Percentiles rank a stretch among this genome's conserved stretches.
Evolutionary conservation across 2,329 filamentous ascomycete genomes (phyloP).

Genomic region (Ilyonectria mors-panacis): DNA sequence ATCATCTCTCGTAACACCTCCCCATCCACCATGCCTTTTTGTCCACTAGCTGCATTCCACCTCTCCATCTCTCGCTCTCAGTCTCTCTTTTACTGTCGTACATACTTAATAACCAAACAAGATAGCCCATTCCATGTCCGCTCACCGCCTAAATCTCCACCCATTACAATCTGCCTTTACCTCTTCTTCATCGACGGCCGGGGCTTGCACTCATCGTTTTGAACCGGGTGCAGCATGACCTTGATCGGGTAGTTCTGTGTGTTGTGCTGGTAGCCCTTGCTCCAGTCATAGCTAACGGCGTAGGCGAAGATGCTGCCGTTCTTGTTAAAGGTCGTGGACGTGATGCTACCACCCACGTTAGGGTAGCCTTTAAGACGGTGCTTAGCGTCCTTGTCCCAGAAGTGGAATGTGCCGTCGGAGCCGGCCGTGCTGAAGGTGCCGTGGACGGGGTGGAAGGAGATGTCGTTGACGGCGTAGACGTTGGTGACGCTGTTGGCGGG

Average conservation of each 20-base stretch:
- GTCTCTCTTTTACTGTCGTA: slow-evolving; percentile 31
- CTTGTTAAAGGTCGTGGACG: slow-evolving; percentile 91
- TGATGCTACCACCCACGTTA: slow-evolving; percentile 87
- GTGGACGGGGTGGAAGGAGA: slow-evolving; percentile 96
- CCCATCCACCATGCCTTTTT: slow-evolving; percentile 31
- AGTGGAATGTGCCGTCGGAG: slow-evolving; percentile 95
- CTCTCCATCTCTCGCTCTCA: slow-evolving; percentile 19
- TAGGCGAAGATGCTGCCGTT: slow-evolving; percentile 89
- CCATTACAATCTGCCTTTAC: slow-evolving; percentile 52
- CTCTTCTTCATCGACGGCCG: slow-evolving; percentile 73
- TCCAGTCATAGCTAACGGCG: slow-evolving; percentile 97
- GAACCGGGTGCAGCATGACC: slow-evolving; percentile 87
- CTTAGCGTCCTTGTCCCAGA: slow-evolving; percentile 95
- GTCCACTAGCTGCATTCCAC: slow-evolving; percentile 11
- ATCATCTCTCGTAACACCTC: slow-evolving; percentile 49
- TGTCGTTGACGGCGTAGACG: slow-evolving; percentile 96
- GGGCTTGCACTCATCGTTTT: slow-evolving; percentile 73
- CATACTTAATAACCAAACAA: slow-evolving; percentile 35
- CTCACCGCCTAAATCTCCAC: slow-evolving; percentile 12
- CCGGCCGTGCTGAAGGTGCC: slow-evolving; percentile 99
- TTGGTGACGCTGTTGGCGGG: slow-evolving; percentile 83
- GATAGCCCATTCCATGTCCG: slow-evolving; percentile 16
- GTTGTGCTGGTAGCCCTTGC: slow-evolving; percentile 93
- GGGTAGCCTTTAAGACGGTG: slow-evolving; percentile 92
- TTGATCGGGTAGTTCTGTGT: slow-evolving; percentile 82